A percentile compares a stretch with the other conserved stretches of the same genome.
phyloP scores from a whole-genome alignment of 78 protist genomes.

The Dictyostelium brefeldianum region DNA sequence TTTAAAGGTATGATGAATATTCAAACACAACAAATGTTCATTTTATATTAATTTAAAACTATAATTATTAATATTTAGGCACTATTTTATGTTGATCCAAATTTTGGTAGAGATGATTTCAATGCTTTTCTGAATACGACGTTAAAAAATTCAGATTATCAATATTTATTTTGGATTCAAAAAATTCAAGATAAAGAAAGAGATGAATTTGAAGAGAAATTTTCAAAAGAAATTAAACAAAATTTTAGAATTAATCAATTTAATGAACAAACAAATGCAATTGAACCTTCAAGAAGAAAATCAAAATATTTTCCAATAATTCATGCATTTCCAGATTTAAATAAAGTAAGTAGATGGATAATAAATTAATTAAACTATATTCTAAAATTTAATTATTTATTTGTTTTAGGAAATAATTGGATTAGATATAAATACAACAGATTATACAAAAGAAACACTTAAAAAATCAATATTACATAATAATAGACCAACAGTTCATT shows the following conservation, averaged over 20 bases:
- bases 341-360: constrained; percentile 6
- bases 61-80: not conserved
- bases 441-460: not conserved
- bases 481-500: not conserved
- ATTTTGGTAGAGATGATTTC: constrained; percentile 3
- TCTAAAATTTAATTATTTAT: not conserved
- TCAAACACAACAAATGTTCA: no score
- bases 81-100: constrained; percentile 8
- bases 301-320: not conserved
- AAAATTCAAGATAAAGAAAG: not conserved
- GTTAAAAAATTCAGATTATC: not conserved
- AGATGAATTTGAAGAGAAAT: constrained; percentile 6
- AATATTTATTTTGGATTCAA: constrained; percentile 14
- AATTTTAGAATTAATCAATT: not conserved
- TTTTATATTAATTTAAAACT: no score
- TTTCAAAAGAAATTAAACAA: not conserved
- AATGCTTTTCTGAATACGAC: constrained; percentile 10
- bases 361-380: not conserved
- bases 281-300: not conserved
- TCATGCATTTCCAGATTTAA: not conserved
- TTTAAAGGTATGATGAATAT: constrained; percentile 55
- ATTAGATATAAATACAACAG: not conserved
- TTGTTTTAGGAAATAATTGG: not conserved
- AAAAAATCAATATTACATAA: not conserved
- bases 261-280: constrained; percentile 11